Conservation (phyloP, 1,284 basidiomycete genomes). For the Ganoderma multipileum region DNA sequence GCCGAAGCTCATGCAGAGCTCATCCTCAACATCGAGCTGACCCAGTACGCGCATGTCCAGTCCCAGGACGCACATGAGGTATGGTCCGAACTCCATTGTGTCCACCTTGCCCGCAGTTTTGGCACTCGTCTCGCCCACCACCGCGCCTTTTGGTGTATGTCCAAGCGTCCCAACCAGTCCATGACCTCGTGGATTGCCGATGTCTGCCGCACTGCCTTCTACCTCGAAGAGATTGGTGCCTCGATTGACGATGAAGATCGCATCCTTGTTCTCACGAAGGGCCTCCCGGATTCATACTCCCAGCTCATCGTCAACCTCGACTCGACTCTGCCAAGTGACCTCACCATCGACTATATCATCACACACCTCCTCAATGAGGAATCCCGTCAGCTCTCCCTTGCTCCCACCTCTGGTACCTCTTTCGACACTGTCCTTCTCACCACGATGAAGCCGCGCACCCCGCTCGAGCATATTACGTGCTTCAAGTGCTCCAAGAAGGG, state of each 20-base stretch:
- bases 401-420: background rate
- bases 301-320: slow-evolving; percentile 40
- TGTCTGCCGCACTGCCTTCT: slow-evolving; percentile 34
- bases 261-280: slow-evolving; percentile 43
- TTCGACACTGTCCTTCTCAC: background rate
- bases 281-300: slow-evolving; percentile 39
- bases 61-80: slow-evolving; percentile 35
- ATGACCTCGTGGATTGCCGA: slow-evolving; percentile 42
- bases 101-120: slow-evolving; percentile 42
- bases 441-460: background rate
- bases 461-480: background rate
- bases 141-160: slow-evolving; percentile 32
- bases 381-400: no score
- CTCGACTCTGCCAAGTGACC: no score
- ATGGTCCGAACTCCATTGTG: slow-evolving; percentile 38
- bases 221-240: slow-evolving; percentile 25
- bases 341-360: no score
- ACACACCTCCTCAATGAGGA: no score
- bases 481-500: background rate
- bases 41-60: slow-evolving; percentile 43
- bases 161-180: no score
- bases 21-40: slow-evolving; percentile 39
- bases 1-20: slow-evolving; percentile 40
- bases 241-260: slow-evolving; percentile 39
- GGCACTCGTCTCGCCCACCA: slow-evolving; percentile 37